A percentile compares a stretch with the other conserved stretches of the same genome.
phyloP scores from a whole-genome alignment of 495 filamentous ascomycete genomes.

The Xylaria acuta region DNA sequence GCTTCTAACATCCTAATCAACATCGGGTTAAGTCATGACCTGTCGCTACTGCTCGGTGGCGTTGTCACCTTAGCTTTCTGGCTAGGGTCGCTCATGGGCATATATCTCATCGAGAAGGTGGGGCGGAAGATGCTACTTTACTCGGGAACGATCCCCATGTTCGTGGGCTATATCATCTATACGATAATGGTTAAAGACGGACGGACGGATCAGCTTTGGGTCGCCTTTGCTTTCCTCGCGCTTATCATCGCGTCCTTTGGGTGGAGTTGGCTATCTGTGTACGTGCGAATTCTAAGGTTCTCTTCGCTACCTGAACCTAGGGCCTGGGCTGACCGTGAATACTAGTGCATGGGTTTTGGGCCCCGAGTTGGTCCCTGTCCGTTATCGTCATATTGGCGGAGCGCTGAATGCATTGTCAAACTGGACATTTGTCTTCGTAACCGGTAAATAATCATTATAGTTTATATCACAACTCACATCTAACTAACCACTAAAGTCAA shows the following conservation, averaged over 20 bases:
- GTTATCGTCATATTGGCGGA: not conserved
- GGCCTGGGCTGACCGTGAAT: not conserved
- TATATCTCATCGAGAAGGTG: slow-evolving; percentile 1
- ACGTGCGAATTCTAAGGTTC: not conserved
- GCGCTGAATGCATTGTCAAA: not conserved
- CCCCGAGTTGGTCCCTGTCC: not conserved
- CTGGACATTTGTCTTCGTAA: slow-evolving; percentile 1
- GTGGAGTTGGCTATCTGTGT: slow-evolving; percentile 2
- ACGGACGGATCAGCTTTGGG: not conserved
- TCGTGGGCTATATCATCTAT: slow-evolving; percentile 1
- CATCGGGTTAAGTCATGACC: not conserved
- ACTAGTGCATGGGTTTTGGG: not conserved
- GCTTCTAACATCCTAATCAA: slow-evolving; percentile 4
- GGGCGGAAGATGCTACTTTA: not conserved
- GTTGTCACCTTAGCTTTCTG: not conserved
- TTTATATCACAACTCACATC: not conserved
- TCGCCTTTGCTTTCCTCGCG: slow-evolving; percentile 3
- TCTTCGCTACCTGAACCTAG: not conserved
- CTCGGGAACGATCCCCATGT: not conserved
- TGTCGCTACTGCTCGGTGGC: not conserved
- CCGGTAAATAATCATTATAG: not conserved
- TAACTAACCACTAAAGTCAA: slow-evolving; percentile 21
- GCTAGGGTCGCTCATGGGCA: not conserved
- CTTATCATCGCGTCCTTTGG: not conserved
- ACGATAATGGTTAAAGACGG: not conserved